phyloP scores from a whole-genome alignment of 169 alveolate genomes.

The Perkinsus olseni region DNA sequence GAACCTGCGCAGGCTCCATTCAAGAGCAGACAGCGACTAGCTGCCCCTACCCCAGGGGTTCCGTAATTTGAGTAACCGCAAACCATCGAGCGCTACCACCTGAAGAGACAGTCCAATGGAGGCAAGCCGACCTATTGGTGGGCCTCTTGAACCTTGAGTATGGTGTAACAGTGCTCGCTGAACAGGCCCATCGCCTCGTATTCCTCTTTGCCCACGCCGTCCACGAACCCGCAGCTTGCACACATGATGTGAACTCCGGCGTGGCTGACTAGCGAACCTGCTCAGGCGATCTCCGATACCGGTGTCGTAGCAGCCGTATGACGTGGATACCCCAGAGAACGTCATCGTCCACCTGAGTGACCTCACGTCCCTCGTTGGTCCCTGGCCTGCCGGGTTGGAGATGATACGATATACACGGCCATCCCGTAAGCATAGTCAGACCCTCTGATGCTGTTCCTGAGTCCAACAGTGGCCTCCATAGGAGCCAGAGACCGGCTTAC shows the following conservation, averaged over 20 bases:
- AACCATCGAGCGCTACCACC: not conserved
- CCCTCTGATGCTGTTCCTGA: not conserved
- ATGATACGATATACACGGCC: not conserved
- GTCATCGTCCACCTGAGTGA: not conserved
- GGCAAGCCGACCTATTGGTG: not conserved
- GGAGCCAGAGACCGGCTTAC: no score
- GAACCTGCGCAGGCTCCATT: not conserved
- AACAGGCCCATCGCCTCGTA: not conserved
- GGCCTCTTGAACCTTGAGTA: not conserved
- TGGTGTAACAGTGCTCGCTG: not conserved
- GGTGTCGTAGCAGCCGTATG: not conserved
- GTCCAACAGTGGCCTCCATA: no score
- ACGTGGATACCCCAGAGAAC: not conserved
- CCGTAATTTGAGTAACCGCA: not conserved
- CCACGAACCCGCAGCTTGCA: not conserved
- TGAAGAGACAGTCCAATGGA: not conserved
- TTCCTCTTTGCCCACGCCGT: not conserved
- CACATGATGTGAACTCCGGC: not conserved
- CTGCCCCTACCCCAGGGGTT: not conserved
- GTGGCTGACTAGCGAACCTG: not conserved
- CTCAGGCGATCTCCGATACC: no score
- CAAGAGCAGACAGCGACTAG: not conserved
- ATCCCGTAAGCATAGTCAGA: not conserved
- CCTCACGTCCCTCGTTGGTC: not conserved
- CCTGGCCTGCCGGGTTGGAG: not conserved